These are phyloP conservation scores for Pestalotiopsis sp. DNA, from an alignment of 2,329 filamentous ascomycete species.

Conservation along the genomic window DNA sequence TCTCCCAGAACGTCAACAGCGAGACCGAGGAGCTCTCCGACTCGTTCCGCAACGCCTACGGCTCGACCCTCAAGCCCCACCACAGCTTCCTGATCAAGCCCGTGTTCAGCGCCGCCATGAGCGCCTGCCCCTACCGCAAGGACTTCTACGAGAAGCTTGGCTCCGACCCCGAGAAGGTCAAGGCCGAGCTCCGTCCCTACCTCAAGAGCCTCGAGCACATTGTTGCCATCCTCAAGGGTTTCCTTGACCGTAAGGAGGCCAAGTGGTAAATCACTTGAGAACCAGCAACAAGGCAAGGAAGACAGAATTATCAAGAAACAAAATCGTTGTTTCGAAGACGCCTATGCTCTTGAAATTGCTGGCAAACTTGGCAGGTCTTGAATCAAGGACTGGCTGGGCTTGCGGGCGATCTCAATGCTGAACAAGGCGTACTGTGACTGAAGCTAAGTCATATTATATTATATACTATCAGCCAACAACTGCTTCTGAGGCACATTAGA, in stretches of 20 bases:
- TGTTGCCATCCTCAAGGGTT: slow-evolving; percentile 72
- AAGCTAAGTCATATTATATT: not conserved
- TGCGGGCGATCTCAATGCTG: not conserved
- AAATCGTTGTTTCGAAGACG: not conserved
- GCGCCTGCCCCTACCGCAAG: slow-evolving; percentile 87
- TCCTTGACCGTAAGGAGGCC: slow-evolving; percentile 56
- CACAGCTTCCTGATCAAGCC: slow-evolving; percentile 90
- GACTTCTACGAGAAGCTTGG: slow-evolving; percentile 92
- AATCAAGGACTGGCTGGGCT: not conserved
- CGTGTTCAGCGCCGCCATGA: slow-evolving; percentile 91
- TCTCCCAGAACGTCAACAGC: slow-evolving; percentile 75
- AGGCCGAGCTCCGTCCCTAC: slow-evolving; percentile 68
- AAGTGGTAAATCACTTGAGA: slow-evolving; percentile 48
- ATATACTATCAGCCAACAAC: not conserved
- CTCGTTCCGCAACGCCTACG: slow-evolving; percentile 88
- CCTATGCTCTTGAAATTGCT: not conserved
- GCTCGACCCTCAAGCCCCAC: slow-evolving; percentile 84
- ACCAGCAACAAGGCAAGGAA: not conserved
- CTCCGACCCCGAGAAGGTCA: slow-evolving; percentile 62
- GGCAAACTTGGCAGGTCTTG: not conserved
- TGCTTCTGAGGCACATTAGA: not conserved
- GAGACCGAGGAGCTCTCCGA: slow-evolving; percentile 73
- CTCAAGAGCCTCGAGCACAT: slow-evolving; percentile 76
- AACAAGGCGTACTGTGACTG: not conserved
- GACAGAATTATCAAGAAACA: not conserved